Base-by-base conservation (phyloP, 2,329 filamentous ascomycete genomes). In the Alternaria postmessia region DNA sequence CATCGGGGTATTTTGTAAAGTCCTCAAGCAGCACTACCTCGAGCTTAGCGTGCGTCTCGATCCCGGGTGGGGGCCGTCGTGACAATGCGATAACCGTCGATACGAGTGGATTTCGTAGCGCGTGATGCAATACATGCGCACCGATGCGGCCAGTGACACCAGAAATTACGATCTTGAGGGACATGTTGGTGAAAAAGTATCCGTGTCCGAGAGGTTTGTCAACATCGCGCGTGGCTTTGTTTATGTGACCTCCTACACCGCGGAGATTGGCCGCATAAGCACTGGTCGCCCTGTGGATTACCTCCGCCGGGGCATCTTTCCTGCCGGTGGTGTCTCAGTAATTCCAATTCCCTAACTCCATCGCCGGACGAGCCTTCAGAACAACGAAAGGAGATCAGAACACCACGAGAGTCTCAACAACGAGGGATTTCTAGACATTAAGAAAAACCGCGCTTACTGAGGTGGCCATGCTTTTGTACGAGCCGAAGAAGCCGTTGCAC, bases 231-330 rank as follows among this genome's bases (percentile, higher is more conserved):
- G 28, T 49, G 48, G 48, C 54, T 51, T 60, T 63, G 46, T 57
- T 53, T 53, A 61, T 43, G 39, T 56, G 54, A 34, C 26, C 32
- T 57, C 58, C 61, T 57, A 49, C 63, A 62, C 52, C 22, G 41
- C 66, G 66, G 67, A 70, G 61, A 69, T 71, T 65, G 47, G 54
- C 38, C 49, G 39, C 51, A 44, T 62, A 54, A 61, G 66, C 59
- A 54, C 48, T 54, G 47, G 57, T 47, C 62, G 57, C 57, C 48
- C 46, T 16, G 26, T 36, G 44, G 44, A 54, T 28, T 54, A 26
- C 16, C 30, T 46, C 52, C 30, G 41, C 39, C 62, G 62, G 58
- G 14, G 54, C 38, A 44, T 49, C 30, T 39, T 36, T 47, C 57
- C 55, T 43, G 20, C 53, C 62, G 58, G 26, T 26, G n/a, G 32